Conservation (phyloP, 257 asterid species). For the Primulina huaijiensis region DNA sequence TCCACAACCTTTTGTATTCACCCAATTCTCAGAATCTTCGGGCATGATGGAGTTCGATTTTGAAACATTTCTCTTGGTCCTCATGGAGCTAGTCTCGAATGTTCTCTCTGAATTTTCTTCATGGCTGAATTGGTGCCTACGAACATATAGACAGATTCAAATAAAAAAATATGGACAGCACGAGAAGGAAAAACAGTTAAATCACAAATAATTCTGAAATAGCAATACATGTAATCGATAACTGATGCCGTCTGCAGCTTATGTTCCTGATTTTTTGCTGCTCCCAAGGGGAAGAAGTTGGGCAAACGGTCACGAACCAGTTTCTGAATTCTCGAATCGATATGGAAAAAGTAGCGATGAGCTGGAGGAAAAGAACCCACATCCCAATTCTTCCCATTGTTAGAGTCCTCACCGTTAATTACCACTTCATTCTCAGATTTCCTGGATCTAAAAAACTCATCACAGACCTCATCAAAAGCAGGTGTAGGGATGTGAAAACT, state of each 20-base stretch:
- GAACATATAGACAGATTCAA: slow-evolving; percentile 18
- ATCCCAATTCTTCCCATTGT: slow-evolving; percentile 27
- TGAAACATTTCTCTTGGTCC: slow-evolving; percentile 42
- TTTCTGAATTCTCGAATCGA: slow-evolving; percentile 70
- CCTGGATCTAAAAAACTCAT: slow-evolving; percentile 60
- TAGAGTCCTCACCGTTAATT: slow-evolving; percentile 27
- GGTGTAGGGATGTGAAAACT: slow-evolving; percentile 63
- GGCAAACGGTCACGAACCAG: slow-evolving; percentile 76
- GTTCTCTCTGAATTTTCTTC: slow-evolving; percentile 42
- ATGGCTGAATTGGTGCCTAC: slow-evolving; percentile 70
- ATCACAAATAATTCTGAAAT: background rate
- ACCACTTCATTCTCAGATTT: slow-evolving; percentile 36
- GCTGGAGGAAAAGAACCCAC: slow-evolving; percentile 52
- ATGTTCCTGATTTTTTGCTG: slow-evolving; percentile 43
- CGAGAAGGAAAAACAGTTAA: background rate
- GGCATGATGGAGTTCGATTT: slow-evolving; percentile 36
- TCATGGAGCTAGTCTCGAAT: slow-evolving; percentile 39
- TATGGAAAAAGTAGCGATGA: slow-evolving; percentile 64
- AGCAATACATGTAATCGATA: slow-evolving; percentile 70
- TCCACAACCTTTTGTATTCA: slow-evolving; percentile 55
- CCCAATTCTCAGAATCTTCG: slow-evolving; percentile 58
- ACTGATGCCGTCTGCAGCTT: slow-evolving; percentile 41
- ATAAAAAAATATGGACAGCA: slow-evolving; percentile 2
- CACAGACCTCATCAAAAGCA: slow-evolving; percentile 72
- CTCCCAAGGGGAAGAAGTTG: slow-evolving; percentile 72